Evolutionary conservation across 345 rosid genomes (phyloP).

Genomic region (Raphanus raphanistrum): DNA sequence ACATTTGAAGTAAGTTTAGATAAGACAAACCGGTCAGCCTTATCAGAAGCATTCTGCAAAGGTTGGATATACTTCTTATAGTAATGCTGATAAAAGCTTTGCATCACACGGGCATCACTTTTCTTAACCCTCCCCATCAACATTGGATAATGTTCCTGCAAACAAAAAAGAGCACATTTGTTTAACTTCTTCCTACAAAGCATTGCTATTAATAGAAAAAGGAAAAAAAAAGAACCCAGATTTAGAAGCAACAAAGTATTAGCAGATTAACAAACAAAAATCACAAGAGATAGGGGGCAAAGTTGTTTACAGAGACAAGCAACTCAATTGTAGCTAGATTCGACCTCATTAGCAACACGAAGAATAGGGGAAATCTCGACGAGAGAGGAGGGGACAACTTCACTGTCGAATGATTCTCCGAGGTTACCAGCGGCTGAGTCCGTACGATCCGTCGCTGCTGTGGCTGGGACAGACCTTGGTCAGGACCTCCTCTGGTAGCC

Average conservation of each 20-base stretch:
- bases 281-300: not conserved
- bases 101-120: conserved; percentile 94
- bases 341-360: conserved; percentile 99
- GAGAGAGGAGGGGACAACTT: conserved; percentile 94
- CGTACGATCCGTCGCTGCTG: conserved; percentile 61
- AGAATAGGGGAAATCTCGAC: conserved; percentile 96
- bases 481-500: conserved; percentile 52
- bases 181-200: not conserved
- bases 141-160: conserved; percentile 83
- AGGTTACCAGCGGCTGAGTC: conserved; percentile 92
- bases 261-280: not conserved
- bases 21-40: conserved; percentile 80
- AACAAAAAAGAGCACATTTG: not conserved
- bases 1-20: conserved; percentile 2
- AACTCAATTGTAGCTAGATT: conserved; percentile 83
- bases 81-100: conserved; percentile 83
- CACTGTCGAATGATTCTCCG: conserved; percentile 94
- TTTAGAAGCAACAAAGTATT: not conserved
- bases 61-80: conserved; percentile 85
- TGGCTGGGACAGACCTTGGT: conserved; percentile 48
- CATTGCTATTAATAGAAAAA: not conserved
- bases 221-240: not conserved
- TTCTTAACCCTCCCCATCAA: conserved; percentile 68
- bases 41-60: conserved; percentile 85
- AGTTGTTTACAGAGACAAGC: conserved; percentile 85